Evolutionary conservation across 805 yeast species (phyloP).

Genomic region (Pichia gijzeniarum): DNA sequence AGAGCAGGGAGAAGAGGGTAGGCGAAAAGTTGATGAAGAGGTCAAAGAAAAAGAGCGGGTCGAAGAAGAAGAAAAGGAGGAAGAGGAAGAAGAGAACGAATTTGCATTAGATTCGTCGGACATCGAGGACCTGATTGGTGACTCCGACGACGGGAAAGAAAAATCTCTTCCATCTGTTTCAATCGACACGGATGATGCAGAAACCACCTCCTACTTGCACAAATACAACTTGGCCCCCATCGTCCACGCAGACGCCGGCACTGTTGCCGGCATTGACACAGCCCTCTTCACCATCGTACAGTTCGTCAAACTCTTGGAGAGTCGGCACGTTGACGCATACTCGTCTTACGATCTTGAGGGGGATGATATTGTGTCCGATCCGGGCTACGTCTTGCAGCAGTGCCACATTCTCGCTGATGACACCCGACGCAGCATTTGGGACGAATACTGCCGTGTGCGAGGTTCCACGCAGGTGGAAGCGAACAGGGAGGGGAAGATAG

Average conservation of each 20-base stretch:
- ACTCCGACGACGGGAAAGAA: neutral
- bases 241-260: neutral
- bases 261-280: neutral
- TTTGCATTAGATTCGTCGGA: slow-evolving; percentile 16
- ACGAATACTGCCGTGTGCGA: slow-evolving; percentile 9
- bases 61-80: neutral
- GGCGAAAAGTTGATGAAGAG: neutral
- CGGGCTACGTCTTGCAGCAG: slow-evolving; percentile 17
- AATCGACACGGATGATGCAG: neutral
- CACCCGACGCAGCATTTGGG: slow-evolving; percentile 12
- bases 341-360: slow-evolving; percentile 19
- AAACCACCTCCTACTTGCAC: neutral
- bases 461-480: too few relatives aligned
- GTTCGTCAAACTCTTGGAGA: slow-evolving; percentile 11
- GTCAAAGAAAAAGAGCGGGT: neutral
- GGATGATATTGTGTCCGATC: slow-evolving; percentile 17
- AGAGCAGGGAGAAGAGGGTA: neutral
- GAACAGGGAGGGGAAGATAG: neutral
- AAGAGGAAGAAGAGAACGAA: slow-evolving; percentile 2
- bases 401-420: slow-evolving; percentile 15
- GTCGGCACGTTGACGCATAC: slow-evolving; percentile 7
- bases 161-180: neutral
- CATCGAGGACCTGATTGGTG: slow-evolving; percentile 11
- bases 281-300: too few relatives aligned
- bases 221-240: neutral